Evolutionary conservation across 2,329 filamentous ascomycete species (phyloP).

Genomic region (Zasmidium angulare): DNA sequence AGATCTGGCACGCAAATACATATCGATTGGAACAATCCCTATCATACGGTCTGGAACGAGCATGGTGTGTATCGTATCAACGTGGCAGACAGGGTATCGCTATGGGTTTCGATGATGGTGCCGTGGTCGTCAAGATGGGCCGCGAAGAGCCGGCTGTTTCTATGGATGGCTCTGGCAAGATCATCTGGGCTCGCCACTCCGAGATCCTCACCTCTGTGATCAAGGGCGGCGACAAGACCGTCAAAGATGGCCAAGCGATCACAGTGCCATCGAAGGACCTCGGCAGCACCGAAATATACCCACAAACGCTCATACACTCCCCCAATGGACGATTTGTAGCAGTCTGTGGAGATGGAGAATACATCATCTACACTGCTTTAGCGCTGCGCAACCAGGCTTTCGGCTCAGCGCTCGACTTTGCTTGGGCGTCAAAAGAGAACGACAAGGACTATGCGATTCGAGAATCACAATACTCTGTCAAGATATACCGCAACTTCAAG

Average conservation of each 20-base stretch:
- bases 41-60: slow-evolving; percentile 92
- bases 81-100: slow-evolving; percentile 91
- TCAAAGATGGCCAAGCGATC: slow-evolving; percentile 89
- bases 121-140: slow-evolving; percentile 96
- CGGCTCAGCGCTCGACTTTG: slow-evolving; percentile 91
- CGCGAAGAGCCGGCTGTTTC: slow-evolving; percentile 95
- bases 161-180: slow-evolving; percentile 93
- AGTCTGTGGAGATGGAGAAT: slow-evolving; percentile 93
- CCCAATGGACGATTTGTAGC: slow-evolving; percentile 89
- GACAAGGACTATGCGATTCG: slow-evolving; percentile 98
- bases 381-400: slow-evolving; percentile 98
- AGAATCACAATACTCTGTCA: slow-evolving; percentile 89
- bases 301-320: slow-evolving; percentile 91
- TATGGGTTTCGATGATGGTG: slow-evolving; percentile 95
- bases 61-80: slow-evolving; percentile 97
- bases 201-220: slow-evolving; percentile 94
- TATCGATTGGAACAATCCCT: slow-evolving; percentile 94
- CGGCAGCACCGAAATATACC: slow-evolving; percentile 94
- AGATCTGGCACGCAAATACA: slow-evolving; percentile 98
- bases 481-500: slow-evolving; percentile 97
- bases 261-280: slow-evolving; percentile 89
- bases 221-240: slow-evolving; percentile 77
- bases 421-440: slow-evolving; percentile 95
- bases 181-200: slow-evolving; percentile 93
- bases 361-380: slow-evolving; percentile 96